These are phyloP conservation scores for Suillus discolor DNA, from an alignment of 768 basidiomycete genomes.

Conservation along the genomic window DNA sequence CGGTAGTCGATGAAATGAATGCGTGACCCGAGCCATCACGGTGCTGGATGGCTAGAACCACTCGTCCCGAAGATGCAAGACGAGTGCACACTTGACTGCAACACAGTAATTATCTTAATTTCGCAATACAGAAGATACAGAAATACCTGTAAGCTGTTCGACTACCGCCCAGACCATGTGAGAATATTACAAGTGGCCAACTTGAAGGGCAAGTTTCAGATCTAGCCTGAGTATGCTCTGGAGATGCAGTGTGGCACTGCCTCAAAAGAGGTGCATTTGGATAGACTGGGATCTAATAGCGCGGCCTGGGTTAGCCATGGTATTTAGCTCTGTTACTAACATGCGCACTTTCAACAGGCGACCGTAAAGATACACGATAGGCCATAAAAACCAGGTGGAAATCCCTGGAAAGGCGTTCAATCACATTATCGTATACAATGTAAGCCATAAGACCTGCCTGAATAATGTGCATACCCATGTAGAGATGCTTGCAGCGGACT, in stretches of 20 bases:
- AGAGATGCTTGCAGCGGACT: constrained; percentile 47
- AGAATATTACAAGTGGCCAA: constrained; percentile 86
- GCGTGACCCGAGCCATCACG: constrained; percentile 76
- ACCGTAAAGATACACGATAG: constrained; percentile 54
- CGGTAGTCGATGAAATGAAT: constrained; percentile 39
- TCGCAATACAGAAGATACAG: neutral
- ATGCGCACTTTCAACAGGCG: constrained; percentile 46
- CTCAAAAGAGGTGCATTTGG: constrained; percentile 53
- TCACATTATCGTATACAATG: neutral
- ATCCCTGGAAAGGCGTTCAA: constrained; percentile 19
- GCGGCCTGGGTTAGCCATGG: neutral
- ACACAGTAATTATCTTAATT: constrained; percentile 4
- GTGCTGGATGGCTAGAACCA: constrained; percentile 84
- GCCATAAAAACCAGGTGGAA: constrained; percentile 38
- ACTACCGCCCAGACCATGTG: constrained; percentile 80
- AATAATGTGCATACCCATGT: constrained; percentile 50
- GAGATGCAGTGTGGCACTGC: constrained; percentile 28
- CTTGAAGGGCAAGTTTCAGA: constrained; percentile 17
- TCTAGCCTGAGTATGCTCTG: neutral
- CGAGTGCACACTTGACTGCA: constrained; percentile 68
- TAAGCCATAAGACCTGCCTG: constrained; percentile 36
- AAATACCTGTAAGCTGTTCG: constrained; percentile 67
- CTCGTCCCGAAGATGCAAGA: constrained; percentile 75
- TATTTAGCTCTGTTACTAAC: neutral
- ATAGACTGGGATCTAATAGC: constrained; percentile 56